Base-by-base conservation (phyloP, 2,329 filamentous ascomycete genomes). In the Paraphaeosphaeria sporulosa region DNA sequence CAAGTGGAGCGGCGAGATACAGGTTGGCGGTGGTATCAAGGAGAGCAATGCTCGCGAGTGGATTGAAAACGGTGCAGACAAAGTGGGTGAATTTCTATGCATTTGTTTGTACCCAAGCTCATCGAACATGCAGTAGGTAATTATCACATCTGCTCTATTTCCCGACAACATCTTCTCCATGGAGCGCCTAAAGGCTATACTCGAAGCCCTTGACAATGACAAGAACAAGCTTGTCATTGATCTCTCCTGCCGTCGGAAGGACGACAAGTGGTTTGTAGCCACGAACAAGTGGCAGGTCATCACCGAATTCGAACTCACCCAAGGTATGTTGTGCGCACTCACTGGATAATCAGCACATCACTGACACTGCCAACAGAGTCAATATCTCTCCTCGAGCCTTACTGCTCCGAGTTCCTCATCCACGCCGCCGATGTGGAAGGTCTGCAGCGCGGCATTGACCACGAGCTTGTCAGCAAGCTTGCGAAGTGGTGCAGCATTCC, bases 251-350 rank as follows among this genome's bases (percentile, higher is more conserved):
- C 88, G 95, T 54, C 85, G 89, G 60, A 89, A 89, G 61, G 90
- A 85, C 40, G 83, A 89, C 58, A 89, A 83, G 42, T 99, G 95
- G 95, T 93, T 91, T 71, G 95, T 99, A n/a, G 94, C 95, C 57
- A 99, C 96, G 90, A 92, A 99, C 79, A 96, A 96, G 78, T 99
- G 95, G 95, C 95, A 98, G 83, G 97, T 93, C 1, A 90, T 98
- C 58, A 98, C 95, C 1, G 92, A 97, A 72, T 96, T 97, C 89
- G 93, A 97, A 76, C 88, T 99, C 65, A 94, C 90, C 64, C 84
- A 91, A 84, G 91, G 94, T 94, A 80, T 58, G 79, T 53, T n/a
- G 25, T 30, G 17, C 23, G 21, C 30, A 12, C 19, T 10, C 15
- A 30, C 32, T 12, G 15, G 7, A 46, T 23, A 25, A 17, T n/a